Evolutionary conservation across 2,329 filamentous ascomycete species (phyloP), one percentile per base, ranked within the genome.

Genomic region (Arthrobotrys sinensis): DNA sequence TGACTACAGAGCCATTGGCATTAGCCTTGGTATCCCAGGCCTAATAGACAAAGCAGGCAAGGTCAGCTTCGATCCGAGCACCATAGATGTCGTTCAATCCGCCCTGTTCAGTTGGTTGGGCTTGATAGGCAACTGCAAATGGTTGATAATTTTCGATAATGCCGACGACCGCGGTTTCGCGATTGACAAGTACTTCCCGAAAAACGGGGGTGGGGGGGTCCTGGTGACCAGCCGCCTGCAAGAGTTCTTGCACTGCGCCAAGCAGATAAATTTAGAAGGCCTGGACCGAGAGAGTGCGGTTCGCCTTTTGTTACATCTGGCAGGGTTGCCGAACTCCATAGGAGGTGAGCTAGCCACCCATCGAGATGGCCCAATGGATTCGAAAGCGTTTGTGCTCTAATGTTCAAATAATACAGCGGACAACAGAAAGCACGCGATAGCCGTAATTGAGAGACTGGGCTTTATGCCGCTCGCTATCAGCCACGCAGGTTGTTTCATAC

Each of bases 401-500:
- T n/a, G 4, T 34, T 21, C 21, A n/a, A 32, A 28, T 10, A 1
- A 45, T 10, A 45, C 36, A 4, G 2, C 21, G 62, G 65, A 40
- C 21, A 24, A 63, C 38, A 66, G 5, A 43, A 67, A 21, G 38
- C 43, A 64, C n/a, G 60, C 12, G 14, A 52, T 1, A 43, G 24
- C 14, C 16, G 4, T 76, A 16, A 62, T 67, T 14, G 11, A 80
- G 16, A 48, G 53, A 34, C 53, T 80, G 40, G 80, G 50, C 8
- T 70, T 32, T 43, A 57, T 75, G 53, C 73, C 72, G 0, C 66
- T 70, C n/a, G 67, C 63, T 11, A 72, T 79, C 11, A 50, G 57
- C 50, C 76, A 71, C 21, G 66, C 63, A 16, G 68, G 65, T 10
- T 62, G 43, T 16, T 81, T 68, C 52, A 50, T 80, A 38, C 53